Evolutionary conservation across 805 yeast genomes (phyloP).

Genomic region (Brettanomyces nanus): DNA sequence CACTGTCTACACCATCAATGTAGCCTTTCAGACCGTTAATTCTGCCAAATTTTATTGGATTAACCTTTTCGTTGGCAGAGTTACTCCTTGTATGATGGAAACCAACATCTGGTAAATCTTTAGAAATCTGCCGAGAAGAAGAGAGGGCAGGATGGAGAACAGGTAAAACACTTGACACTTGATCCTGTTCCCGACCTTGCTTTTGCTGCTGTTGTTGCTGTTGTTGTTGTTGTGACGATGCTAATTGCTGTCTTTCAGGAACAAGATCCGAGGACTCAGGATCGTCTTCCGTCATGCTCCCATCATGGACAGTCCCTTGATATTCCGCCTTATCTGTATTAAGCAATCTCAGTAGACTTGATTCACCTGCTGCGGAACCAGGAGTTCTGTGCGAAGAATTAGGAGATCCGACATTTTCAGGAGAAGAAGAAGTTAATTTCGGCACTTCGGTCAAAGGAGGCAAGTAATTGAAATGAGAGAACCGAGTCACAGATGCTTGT

Average conservation of each 20-base stretch:
- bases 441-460: slow-evolving; percentile 70
- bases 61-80: not conserved
- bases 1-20: not conserved
- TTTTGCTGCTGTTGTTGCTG: no score
- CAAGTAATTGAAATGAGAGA: slow-evolving; percentile 65
- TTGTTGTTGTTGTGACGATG: no score
- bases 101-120: not conserved
- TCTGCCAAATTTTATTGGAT: not conserved
- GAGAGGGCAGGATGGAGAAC: not conserved
- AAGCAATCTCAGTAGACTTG: slow-evolving; percentile 11
- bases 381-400: not conserved
- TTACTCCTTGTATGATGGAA: not conserved
- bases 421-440: slow-evolving; percentile 51
- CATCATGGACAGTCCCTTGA: not conserved
- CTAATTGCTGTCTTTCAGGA: not conserved
- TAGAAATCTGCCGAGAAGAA: not conserved
- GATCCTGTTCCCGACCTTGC: no score
- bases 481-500: slow-evolving; percentile 48
- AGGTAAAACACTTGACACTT: not conserved
- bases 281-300: not conserved
- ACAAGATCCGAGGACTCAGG: not conserved
- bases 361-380: not conserved
- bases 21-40: no score
- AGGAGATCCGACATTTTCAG: not conserved
- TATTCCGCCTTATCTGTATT: not conserved